Base-by-base conservation (phyloP, 495 filamentous ascomycete genomes). In the Rusavskia elegans region DNA sequence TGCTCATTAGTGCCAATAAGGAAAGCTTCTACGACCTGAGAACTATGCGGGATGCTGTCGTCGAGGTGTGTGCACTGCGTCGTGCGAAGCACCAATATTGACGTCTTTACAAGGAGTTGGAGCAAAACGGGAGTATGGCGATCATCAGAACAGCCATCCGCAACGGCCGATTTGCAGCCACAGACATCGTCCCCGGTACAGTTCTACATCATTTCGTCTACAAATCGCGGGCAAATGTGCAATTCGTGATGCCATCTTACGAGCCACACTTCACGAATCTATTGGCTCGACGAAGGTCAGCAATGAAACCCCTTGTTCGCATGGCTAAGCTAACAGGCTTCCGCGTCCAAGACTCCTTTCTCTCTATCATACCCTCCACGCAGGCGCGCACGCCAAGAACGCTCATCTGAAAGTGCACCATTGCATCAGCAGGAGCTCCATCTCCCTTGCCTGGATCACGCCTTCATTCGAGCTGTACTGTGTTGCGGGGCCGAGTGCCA, bases 381-480 rank as follows among this genome's bases (percentile, higher is more conserved):
- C 85, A 2, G 81, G 80, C 11, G 77, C 92, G 35, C 92, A 98
- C 60, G 74, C 83, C 21, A 88, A 87, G 58, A 82, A 88, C 54
- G 79, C 80, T 1, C 83, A 88, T 60, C 72, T 94, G 49, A 94
- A 92, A 60, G 83, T 96, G 1, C 76, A 92, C 44, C 84, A 95
- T 62, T 82, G 77, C 51, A 78, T 87, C 5, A 76, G 77, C 29
- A 79, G 76, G 11, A 85, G 84, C 35, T 75, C 81, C 21, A 83
- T 84, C 23, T 82, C 83, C 2, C 76, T 98, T 35, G 92, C 84
- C 6, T 97, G 92, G 92, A 75, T 84, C 38, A 95, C 89, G 19
- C 87, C 88, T 3, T 61, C 82, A 0, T 96, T 96, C 55, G 93
- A 98, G 64, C 72, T 98, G 48, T 98, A 96, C 70, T 90, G 85